Base-by-base conservation (phyloP, 2,329 filamentous ascomycete genomes). In the Plectosphaerella sp. region DNA sequence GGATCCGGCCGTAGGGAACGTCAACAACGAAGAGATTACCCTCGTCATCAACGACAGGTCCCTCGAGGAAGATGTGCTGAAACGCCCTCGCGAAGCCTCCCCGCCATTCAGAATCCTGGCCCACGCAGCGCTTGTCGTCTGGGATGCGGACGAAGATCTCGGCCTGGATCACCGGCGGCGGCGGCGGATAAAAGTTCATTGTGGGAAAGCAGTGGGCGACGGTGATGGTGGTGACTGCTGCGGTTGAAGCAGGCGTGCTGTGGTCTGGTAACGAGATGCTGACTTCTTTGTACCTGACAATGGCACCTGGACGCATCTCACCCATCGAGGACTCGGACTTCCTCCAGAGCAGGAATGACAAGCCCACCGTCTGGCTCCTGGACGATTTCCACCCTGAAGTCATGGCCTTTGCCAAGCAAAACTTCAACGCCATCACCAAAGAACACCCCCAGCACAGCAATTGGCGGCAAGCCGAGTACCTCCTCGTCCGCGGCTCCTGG, bases 51-150 rank as follows among this genome's bases (percentile, higher is more conserved):
- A 58, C 62, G 0, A 67, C 63, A 0, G 72, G 70, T 0, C 71
- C 70, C 52, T 73, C 70, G 1, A 74, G 64, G 41, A 74, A 72
- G 24, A 73, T 72, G 24, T 70, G 62, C 48, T 68, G 62, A 14
- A 69, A 70, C 0, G 58, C 50, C 6, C 62, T 43, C 3, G 67
- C 64, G 43, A 66, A 67, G 0, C 68, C 68, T 1, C 70, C 69
- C 20, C 66, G 61, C 71, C 71, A 73, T 52, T 73, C 71, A 0
- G 69, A 67, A 1, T 63, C 59, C 47, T 64, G 57, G 1, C 59
- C 63, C 1, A 62, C 55, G 47, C 67, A 69, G 49, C 69, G 58
- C 14, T 68, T 52, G 2, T 64, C 54, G 16, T 70, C 64, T 2
- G 71, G 69, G 11, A 73, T 67, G 15, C 62, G 67, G 2, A 67